Conservation (phyloP, 1,284 basidiomycete genomes). For the Cryptococcus maquisensis region DNA sequence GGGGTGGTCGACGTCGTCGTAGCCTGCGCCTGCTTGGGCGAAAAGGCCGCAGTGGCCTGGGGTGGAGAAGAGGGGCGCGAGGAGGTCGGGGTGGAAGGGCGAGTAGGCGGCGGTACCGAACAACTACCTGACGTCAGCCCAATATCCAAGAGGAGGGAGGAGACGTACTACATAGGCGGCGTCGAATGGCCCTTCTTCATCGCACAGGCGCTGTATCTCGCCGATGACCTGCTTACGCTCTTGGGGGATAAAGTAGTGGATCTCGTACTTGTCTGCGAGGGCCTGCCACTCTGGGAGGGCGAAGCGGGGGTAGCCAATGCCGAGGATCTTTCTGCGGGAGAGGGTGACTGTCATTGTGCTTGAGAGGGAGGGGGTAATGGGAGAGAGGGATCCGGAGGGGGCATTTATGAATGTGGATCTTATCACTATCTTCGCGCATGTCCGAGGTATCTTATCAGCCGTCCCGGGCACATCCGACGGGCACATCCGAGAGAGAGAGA, state of each 20-base stretch:
- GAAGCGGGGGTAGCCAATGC: conserved; percentile 29
- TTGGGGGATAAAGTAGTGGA: conserved; percentile 27
- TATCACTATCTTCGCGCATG: neutral
- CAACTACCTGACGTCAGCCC: conserved; percentile 7
- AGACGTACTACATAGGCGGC: conserved; percentile 25
- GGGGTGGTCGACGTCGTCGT: conserved; percentile 20
- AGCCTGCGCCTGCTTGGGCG: conserved; percentile 24
- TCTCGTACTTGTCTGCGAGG: conserved; percentile 21
- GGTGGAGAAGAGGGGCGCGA: conserved; percentile 15
- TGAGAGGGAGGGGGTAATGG: neutral
- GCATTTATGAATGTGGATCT: neutral
- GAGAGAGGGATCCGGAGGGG: neutral
- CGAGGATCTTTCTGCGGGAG: conserved; percentile 20
- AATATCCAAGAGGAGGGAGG: neutral
- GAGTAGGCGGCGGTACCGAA: conserved; percentile 23
- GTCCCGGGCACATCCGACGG: neutral
- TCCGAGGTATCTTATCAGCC: neutral
- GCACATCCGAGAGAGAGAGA: neutral
- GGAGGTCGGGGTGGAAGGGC: conserved; percentile 24
- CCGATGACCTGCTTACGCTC: conserved; percentile 22
- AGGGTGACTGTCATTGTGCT: conserved; percentile 4
- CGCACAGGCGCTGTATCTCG: conserved; percentile 22
- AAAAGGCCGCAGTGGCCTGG: conserved; percentile 22
- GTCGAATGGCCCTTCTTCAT: conserved; percentile 28
- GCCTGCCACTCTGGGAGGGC: conserved; percentile 21